Percentiles rank a stretch among this genome's conserved stretches.
These are phyloP conservation scores for Serendipita sp. DNA, from an alignment of 768 basidiomycete species.

Conservation along the genomic window DNA sequence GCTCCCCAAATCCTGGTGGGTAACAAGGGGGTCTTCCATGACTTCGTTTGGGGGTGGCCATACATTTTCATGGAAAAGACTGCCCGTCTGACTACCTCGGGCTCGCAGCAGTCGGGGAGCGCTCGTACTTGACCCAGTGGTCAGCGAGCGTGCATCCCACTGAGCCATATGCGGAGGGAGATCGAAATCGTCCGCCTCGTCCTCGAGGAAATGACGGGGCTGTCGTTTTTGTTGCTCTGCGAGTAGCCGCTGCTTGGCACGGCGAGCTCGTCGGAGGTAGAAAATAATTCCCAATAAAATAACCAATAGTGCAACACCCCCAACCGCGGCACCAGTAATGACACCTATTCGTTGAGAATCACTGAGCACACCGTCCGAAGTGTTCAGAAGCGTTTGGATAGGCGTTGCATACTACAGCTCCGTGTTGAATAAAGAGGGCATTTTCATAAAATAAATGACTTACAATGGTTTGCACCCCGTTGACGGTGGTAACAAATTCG, in stretches of 20 bases:
- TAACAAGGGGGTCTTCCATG: constrained; percentile 10
- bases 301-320: constrained; percentile 3
- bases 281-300: constrained; percentile 7
- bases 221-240: constrained; percentile 3
- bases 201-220: constrained; percentile 10
- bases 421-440: neutral
- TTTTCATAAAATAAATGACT: neutral
- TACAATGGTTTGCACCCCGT: neutral
- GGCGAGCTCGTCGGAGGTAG: constrained; percentile 6
- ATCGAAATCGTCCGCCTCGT: constrained; percentile 10
- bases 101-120: constrained; percentile 9
- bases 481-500: constrained; percentile 3
- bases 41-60: constrained; percentile 10
- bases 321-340: constrained; percentile 10
- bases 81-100: constrained; percentile 10
- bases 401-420: neutral
- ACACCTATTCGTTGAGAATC: constrained; percentile 5
- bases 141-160: neutral
- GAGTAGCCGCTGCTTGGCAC: constrained; percentile 5
- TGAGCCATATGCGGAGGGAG: neutral
- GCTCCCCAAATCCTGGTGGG: constrained; percentile 7
- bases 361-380: neutral
- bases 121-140: neutral
- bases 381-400: neutral
- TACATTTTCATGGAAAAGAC: constrained; percentile 12